Conservation (phyloP, 208 protist species). For the Acanthamoeba royreba region DNA sequence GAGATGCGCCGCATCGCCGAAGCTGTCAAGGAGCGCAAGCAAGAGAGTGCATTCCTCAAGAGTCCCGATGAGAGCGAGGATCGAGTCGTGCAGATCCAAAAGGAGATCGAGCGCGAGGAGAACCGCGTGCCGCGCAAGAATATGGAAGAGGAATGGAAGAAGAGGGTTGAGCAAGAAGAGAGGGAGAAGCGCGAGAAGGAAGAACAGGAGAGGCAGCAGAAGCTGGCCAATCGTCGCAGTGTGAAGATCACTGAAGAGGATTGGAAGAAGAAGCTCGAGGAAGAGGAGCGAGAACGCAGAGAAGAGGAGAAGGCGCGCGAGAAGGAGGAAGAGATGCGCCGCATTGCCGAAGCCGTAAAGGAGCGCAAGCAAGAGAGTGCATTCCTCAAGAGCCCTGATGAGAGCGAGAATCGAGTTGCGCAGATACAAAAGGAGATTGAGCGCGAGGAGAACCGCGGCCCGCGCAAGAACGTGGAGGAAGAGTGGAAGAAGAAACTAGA, state of each 20-base stretch:
- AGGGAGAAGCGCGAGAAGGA: background rate
- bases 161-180: background rate
- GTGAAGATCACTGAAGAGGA: background rate
- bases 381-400: background rate
- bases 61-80: background rate
- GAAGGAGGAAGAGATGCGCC: background rate
- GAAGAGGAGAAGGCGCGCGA: background rate
- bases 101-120: background rate
- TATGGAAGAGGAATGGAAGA: background rate
- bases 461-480: background rate
- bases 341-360: background rate
- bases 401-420: background rate
- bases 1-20: background rate
- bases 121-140: background rate
- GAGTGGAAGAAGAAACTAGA: background rate
- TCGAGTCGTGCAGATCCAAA: background rate
- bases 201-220: background rate
- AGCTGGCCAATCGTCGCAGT: background rate
- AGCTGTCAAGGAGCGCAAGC: background rate
- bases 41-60: background rate
- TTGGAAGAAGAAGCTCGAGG: background rate
- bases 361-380: background rate
- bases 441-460: background rate
- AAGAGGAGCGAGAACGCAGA: background rate
- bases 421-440: background rate